Evolutionary conservation across 352 stramenopile species (phyloP), one percentile per base, ranked within the genome.

Genomic region (Phytophthora pluvialis): DNA sequence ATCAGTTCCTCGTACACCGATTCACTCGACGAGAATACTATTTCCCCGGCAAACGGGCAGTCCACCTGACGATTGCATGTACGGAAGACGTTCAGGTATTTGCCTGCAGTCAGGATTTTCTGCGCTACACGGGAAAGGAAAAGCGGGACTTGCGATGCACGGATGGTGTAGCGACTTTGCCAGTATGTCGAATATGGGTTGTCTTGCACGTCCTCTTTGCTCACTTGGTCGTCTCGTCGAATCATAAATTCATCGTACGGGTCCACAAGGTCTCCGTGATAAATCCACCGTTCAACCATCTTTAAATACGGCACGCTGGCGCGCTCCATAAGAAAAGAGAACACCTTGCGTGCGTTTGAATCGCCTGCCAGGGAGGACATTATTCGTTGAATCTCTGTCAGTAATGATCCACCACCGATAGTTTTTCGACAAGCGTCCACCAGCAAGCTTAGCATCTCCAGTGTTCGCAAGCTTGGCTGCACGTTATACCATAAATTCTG

Each of bases 241-340:
- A 98, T 90, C 88, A 97, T 96, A 48, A 97, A 97, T 43, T 98
- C 90, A 57, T 95, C 82, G 50, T 97, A 97, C 13, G 90, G 89
- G 65, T 98, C 92, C 5, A 93, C 81, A 21, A 98, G 66, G 47
- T 97, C 82, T 38, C 92, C 92, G 35, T 94, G 75, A 54, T 95
- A 97, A 59, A 97, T 94, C 92, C 92, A 98, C 13, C 79, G 72
- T 56, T 96, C 82, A 5, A 98, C 77, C 87, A 97, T 97, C 26
- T 93, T 89, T 29, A 97, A 72, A 65, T 97, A 98, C 10, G 92
- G 92, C 8, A 91, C 84, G 26, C 78, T 92, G 1, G 89, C 83
- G 11, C 83, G 75, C 59, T 96, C 86, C 58, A 97, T 78, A 5
- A 97, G 74, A 28, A 94, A 96, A 1, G 85, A 80, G 36, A 94